Evolutionary conservation across 768 basidiomycete genomes (phyloP), one percentile per base, ranked within the genome.

Genomic region (Crassisporium funariophilum): DNA sequence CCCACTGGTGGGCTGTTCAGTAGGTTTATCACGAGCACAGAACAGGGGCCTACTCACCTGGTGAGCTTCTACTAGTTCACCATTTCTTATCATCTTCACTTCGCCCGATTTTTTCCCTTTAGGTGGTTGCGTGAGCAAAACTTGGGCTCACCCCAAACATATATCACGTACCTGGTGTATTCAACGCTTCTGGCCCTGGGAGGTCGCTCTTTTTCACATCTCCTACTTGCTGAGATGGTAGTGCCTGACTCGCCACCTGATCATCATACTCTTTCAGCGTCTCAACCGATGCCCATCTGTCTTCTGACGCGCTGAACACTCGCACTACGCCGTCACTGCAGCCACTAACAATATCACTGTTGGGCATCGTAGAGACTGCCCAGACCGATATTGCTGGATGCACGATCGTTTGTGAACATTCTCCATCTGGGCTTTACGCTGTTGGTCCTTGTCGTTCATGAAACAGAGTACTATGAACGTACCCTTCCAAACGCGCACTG

Each of bases 311-410:
- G 58, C 86, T 94, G 68, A 95, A 99, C 12, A 98, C 77, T 40
- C 97, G 82, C 16, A 98, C 82, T 21, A 84, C 67, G 25, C 87
- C 85, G 62, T 99, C 97, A 51, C 95, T 95, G 41, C 85, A 79
- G 4, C 95, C 95, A 41, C 88, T 93, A 36, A 91, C 88, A 55
- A 99, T 89, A 64, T 98, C 95, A 24, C 89, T 85, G 51, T 93
- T 92, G 0, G 91, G 85, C 76, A 93, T 84, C 5, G 84, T 77
- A 1, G 90, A 84, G 12, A 95, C 91, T 2, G 89, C 72, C 97
- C 97, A 99, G 2, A 99, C 91, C n/a, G 95, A 98, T 46, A 95
- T 91, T 6, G 92, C 92, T 5, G 97, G 94, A 60, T 97, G 93
- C 8, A 90, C 80, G 49, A 99, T 83, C 8, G 87, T 88, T 66